Base-by-base conservation (phyloP, 805 yeast genomes). In the Geotrichum ghanense region DNA sequence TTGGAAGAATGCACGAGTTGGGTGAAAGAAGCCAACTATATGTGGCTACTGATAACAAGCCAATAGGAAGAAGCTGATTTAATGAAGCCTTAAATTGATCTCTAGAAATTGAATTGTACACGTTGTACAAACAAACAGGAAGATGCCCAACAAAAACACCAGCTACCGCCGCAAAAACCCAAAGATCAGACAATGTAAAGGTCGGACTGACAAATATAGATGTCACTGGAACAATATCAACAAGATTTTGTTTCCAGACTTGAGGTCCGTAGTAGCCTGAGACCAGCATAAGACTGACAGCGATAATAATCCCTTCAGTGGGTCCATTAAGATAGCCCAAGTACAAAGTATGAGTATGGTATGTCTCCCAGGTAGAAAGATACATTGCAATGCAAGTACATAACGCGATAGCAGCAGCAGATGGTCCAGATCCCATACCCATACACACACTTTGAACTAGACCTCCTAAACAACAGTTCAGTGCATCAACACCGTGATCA, bases 351-450 rank as follows among this genome's bases (percentile, higher is more conserved):
- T 87, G 94, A 0, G 97, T 89, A 62, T 86, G 90, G 61, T 75
- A 89, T 54, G 89, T 95, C 66, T 89, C 97, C 97, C 97, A 89
- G 0, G 97, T 87, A 43, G 94, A 82, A 45, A 84, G 62, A 61
- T 64, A 68, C 70, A 69, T 66, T 46, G 69, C 70, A 12, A 64
- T 49, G 46, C 92, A 81, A 45, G 86, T 64, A 54, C 86, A 81
- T 60, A 89, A 81, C 58, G 87, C 85, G 51, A 82, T 76, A 45
- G 85, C 71, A 2, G 84, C 69, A 3, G 84, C 87, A 61, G 83
- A 80, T 55, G 84, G 88, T 2, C 87, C 67, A 41, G 83, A 78
- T 0, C 95, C 95, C 55, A 82, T 69, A 27, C 85, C 83, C 45
- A 83, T 68, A n/a, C 79, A 87, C 0, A 94, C 80, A 2, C 78